Evolutionary conservation across 2,329 filamentous ascomycete genomes (phyloP).

Genomic region (Fusarium lateritium): DNA sequence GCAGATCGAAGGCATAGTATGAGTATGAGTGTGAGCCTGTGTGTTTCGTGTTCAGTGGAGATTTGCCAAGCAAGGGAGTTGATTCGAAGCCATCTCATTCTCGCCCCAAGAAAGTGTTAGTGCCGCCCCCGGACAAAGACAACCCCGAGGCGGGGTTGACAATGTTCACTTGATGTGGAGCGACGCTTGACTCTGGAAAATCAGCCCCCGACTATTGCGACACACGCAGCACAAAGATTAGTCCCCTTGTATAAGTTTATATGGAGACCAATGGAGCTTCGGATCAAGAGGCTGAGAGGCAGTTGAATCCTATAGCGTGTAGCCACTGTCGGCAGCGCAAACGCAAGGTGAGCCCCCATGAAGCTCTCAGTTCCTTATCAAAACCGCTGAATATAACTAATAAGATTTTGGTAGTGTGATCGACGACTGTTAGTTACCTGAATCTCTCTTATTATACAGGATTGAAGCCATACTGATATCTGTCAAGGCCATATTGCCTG

Average conservation of each 20-base stretch:
- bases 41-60: not conserved
- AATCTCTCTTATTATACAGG: rapidly evolving
- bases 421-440: slow-evolving; percentile 34
- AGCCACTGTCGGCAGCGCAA: slow-evolving; percentile 54
- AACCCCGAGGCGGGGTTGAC: slow-evolving; percentile 48
- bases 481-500: slow-evolving; percentile 47
- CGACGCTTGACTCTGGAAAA: not conserved
- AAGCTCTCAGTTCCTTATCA: too few species aligned
- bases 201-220: not conserved
- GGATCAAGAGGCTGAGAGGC: slow-evolving; percentile 29
- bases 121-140: slow-evolving; percentile 47
- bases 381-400: not conserved
- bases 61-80: not conserved
- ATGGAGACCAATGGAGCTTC: slow-evolving; percentile 36
- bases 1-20: too few species aligned
- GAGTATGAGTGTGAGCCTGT: not conserved
- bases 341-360: slow-evolving; percentile 47
- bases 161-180: slow-evolving; percentile 6
- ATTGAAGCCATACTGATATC: rapidly evolving
- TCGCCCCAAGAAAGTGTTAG: slow-evolving; percentile 4
- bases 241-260: slow-evolving; percentile 9
- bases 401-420: slow-evolving; percentile 32
- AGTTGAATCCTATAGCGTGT: slow-evolving; percentile 53
- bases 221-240: not conserved
- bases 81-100: not conserved